Conservation (phyloP, 176 grass and related monocot genomes). For the Oryza australiensis region DNA sequence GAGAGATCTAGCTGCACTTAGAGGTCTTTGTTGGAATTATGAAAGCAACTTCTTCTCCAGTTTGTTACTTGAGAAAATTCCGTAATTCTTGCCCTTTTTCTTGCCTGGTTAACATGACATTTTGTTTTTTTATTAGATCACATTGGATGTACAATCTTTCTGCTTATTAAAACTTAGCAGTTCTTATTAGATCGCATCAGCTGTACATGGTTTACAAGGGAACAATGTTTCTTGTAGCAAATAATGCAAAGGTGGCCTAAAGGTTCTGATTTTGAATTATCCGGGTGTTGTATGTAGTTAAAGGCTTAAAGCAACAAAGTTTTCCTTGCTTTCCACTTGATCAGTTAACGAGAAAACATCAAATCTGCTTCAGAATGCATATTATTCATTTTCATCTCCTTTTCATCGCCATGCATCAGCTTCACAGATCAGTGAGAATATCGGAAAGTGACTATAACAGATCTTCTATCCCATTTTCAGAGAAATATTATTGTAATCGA, state of each 20-base stretch:
- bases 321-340: background rate
- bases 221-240: slow-evolving; percentile 1
- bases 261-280: background rate
- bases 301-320: slow-evolving; percentile 4
- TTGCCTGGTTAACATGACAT: slow-evolving; percentile 7
- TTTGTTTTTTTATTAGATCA: slow-evolving; percentile 14
- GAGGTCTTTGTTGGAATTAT: background rate
- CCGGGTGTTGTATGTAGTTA: background rate
- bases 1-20: slow-evolving; percentile 11
- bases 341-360: slow-evolving; percentile 8
- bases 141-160: background rate
- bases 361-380: background rate
- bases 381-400: background rate
- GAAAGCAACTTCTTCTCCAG: slow-evolving; percentile 18
- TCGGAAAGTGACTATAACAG: slow-evolving; percentile 18
- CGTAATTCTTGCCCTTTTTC: slow-evolving; percentile 4
- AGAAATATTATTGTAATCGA: background rate
- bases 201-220: slow-evolving; percentile 10
- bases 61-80: slow-evolving; percentile 11
- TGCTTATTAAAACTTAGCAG: slow-evolving; percentile 3
- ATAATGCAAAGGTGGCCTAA: background rate
- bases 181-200: background rate
- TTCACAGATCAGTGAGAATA: background rate
- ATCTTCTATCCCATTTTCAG: background rate
- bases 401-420: background rate